A percentile compares a stretch with the other conserved stretches of the same genome.
Evolutionary conservation across 169 alveolate species (phyloP).

Genomic region (Eimeria zaria): DNA sequence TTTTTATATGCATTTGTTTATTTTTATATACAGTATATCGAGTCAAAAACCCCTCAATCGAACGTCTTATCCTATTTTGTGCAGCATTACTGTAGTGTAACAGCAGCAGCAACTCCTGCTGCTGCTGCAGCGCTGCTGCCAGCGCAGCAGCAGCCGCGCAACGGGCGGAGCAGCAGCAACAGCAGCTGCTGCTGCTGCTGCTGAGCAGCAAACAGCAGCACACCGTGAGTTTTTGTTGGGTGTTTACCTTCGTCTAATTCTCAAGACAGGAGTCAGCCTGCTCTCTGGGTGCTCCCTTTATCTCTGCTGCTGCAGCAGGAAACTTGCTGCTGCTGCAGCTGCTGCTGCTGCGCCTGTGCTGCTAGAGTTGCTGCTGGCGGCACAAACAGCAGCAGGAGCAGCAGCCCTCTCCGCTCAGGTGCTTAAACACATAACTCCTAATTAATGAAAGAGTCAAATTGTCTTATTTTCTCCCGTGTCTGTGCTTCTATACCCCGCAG

Average conservation of each 20-base stretch:
- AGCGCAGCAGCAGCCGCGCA: slow-evolving; percentile 71
- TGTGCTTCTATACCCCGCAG: slow-evolving; percentile 26
- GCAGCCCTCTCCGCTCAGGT: slow-evolving; percentile 54
- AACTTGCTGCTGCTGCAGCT: slow-evolving; percentile 24
- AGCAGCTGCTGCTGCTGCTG: slow-evolving; percentile 62
- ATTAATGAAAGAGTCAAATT: slow-evolving; percentile 31
- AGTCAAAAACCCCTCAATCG: neutral
- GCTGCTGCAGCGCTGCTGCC: slow-evolving; percentile 60
- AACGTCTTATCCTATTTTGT: neutral
- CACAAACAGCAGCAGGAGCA: slow-evolving; percentile 44
- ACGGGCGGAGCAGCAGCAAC: slow-evolving; percentile 47
- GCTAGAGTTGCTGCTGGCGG: slow-evolving; percentile 20
- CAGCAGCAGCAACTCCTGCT: slow-evolving; percentile 19
- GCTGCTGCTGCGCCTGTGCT: slow-evolving; percentile 58
- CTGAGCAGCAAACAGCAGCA: slow-evolving; percentile 52
- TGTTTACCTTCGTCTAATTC: slow-evolving; percentile 24
- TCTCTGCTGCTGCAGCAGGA: slow-evolving; percentile 68
- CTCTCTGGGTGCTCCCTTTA: slow-evolving; percentile 54
- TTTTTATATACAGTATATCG: neutral
- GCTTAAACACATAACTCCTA: slow-evolving; percentile 28
- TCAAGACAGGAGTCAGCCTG: slow-evolving; percentile 63
- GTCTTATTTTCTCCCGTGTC: slow-evolving; percentile 33
- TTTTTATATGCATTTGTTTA: no score
- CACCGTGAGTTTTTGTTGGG: slow-evolving; percentile 52
- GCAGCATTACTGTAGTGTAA: neutral